Conservation (phyloP, 2,329 filamentous ascomycete species). For the Curvularia eragrostidis region DNA sequence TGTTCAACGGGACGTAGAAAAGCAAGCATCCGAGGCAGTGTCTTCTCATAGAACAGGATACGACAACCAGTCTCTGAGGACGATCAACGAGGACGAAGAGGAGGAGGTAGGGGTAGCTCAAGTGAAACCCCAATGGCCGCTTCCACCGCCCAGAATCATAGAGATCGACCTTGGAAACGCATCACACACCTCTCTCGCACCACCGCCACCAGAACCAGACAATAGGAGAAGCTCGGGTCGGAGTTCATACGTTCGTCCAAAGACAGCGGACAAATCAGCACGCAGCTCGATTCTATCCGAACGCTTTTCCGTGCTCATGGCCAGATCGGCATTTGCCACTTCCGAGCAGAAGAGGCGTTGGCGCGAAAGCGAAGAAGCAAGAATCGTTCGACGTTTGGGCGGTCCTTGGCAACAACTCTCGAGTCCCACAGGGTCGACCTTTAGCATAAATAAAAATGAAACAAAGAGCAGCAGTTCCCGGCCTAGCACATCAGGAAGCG, state of each 20-base stretch:
- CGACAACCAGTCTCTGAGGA: slow-evolving; percentile 1
- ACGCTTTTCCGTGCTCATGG: slow-evolving; percentile 13
- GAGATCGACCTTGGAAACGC: slow-evolving; percentile 14
- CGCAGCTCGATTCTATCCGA: slow-evolving; percentile 15
- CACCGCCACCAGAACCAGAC: slow-evolving; percentile 1
- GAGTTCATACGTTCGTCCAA: slow-evolving; percentile 7
- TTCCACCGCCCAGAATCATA: slow-evolving; percentile 9
- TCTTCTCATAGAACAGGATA: slow-evolving; percentile 12
- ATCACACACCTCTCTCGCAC: slow-evolving; percentile 1
- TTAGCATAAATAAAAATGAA: slow-evolving; percentile 5
- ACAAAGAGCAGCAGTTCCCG: slow-evolving; percentile 16
- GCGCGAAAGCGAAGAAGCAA: slow-evolving; percentile 31
- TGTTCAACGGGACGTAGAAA: slow-evolving; percentile 23
- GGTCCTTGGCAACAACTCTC: slow-evolving; percentile 27
- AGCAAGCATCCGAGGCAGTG: slow-evolving; percentile 26
- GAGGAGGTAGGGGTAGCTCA: slow-evolving; percentile 8
- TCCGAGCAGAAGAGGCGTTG: slow-evolving; percentile 25
- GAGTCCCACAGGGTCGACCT: slow-evolving; percentile 14
- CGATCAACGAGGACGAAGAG: slow-evolving; percentile 2
- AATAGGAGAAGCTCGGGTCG: slow-evolving; percentile 7
- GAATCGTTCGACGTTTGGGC: slow-evolving; percentile 29
- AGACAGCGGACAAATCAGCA: slow-evolving; percentile 7
- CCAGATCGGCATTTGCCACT: slow-evolving; percentile 7
- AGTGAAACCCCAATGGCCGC: slow-evolving; percentile 5
- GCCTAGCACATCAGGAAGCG: slow-evolving; percentile 1